These are phyloP conservation scores for Suillus spraguei DNA, from an alignment of 768 basidiomycete genomes.

Conservation along the genomic window DNA sequence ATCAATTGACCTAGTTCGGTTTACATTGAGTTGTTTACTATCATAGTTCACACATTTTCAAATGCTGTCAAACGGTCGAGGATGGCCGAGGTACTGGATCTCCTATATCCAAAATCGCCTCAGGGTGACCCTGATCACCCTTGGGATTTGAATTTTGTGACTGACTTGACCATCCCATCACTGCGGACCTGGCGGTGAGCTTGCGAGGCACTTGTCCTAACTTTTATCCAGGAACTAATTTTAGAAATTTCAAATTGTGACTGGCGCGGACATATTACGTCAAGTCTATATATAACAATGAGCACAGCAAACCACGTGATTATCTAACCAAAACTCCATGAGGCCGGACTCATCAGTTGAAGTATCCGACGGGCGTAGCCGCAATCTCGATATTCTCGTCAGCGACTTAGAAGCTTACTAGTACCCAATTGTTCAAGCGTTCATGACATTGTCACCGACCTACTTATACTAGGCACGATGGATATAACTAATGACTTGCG, in stretches of 20 bases:
- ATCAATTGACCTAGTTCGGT: constrained; percentile 1
- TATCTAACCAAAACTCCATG: not conserved
- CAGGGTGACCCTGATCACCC: no score
- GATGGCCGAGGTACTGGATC: no score
- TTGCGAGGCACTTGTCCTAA: not conserved
- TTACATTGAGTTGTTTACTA: not conserved
- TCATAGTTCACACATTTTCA: no score
- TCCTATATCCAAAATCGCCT: no score
- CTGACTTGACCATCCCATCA: no score
- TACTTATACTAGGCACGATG: not conserved
- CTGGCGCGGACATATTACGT: no score
- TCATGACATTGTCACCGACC: not conserved
- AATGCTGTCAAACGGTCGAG: no score
- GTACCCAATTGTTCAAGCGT: not conserved
- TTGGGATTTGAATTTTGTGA: no score
- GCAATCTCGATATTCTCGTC: not conserved
- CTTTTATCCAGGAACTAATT: not conserved
- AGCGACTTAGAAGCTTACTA: not conserved
- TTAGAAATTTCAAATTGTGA: no score
- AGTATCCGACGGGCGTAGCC: not conserved
- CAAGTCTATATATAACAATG: no score
- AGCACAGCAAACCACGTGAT: not conserved
- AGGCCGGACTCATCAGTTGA: not conserved
- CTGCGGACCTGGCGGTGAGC: no score
- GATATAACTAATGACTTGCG: not conserved